Evolutionary conservation across 2,329 filamentous ascomycete species (phyloP).

Genomic region (Chlorencoelia australis): DNA sequence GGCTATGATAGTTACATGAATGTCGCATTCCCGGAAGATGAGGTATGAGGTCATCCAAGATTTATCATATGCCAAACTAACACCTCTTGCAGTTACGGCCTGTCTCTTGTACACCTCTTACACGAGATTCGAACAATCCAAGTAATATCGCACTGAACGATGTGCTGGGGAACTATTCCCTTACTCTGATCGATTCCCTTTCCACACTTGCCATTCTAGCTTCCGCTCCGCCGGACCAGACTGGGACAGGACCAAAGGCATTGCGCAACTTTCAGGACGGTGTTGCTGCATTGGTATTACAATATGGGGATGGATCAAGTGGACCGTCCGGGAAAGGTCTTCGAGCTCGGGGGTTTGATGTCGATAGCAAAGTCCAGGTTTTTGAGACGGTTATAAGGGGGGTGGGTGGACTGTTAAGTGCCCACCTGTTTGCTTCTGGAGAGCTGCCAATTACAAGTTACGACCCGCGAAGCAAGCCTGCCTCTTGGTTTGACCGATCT

Average conservation of each 20-base stretch:
- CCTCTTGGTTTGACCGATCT: slow-evolving; percentile 4
- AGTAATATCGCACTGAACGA: slow-evolving; percentile 84
- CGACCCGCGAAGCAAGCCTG: slow-evolving; percentile 33
- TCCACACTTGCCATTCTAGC: slow-evolving; percentile 90
- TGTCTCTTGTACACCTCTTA: slow-evolving; percentile 72
- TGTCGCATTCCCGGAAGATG: slow-evolving; percentile 91
- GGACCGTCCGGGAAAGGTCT: slow-evolving; percentile 60
- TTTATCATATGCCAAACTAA: slow-evolving; percentile 7
- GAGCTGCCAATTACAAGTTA: slow-evolving; percentile 83
- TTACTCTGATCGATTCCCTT: slow-evolving; percentile 90
- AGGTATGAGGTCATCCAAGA: slow-evolving; percentile 39
- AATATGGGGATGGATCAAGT: slow-evolving; percentile 77
- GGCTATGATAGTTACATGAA: slow-evolving; percentile 92
- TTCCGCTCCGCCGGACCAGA: slow-evolving; percentile 52
- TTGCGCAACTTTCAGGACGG: slow-evolving; percentile 71
- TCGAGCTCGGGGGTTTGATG: slow-evolving; percentile 73
- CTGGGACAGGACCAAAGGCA: slow-evolving; percentile 47
- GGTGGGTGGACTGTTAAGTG: slow-evolving; percentile 80
- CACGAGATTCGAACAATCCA: slow-evolving; percentile 71
- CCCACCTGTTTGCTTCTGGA: slow-evolving; percentile 85
- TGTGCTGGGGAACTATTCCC: slow-evolving; percentile 90
- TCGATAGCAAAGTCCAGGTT: slow-evolving; percentile 96
- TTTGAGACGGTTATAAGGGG: slow-evolving; percentile 97
- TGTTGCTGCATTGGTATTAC: slow-evolving; percentile 60
- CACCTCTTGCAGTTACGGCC: slow-evolving; percentile 56